A percentile compares a stretch with the other conserved stretches of the same genome.
These are phyloP conservation scores for Clavulina sp. DNA, from an alignment of 768 basidiomycete genomes.

Conservation along the genomic window DNA sequence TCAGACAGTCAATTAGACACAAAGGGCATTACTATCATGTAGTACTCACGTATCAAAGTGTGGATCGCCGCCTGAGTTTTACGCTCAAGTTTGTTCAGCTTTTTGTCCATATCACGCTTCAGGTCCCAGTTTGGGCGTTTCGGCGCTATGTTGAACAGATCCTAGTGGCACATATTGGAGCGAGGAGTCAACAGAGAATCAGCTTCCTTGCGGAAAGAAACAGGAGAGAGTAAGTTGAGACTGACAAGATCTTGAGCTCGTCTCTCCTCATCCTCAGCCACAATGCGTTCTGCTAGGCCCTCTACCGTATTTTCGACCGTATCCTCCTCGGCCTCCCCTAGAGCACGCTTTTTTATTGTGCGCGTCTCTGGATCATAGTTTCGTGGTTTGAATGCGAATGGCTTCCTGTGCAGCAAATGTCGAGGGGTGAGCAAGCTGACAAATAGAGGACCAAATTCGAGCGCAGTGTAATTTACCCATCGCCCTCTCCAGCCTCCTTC, in stretches of 20 bases:
- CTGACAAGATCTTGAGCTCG: slow-evolving; percentile 76
- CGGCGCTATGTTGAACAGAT: slow-evolving; percentile 92
- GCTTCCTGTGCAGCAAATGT: background rate
- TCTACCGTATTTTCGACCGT: slow-evolving; percentile 77
- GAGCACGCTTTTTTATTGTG: slow-evolving; percentile 48
- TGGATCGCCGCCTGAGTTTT: slow-evolving; percentile 87
- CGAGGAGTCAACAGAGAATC: background rate
- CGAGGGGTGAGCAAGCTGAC: background rate
- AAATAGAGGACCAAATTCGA: background rate
- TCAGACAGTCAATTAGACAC: background rate
- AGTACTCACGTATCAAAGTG: slow-evolving; percentile 68
- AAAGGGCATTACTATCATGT: background rate
- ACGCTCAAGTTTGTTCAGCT: slow-evolving; percentile 71
- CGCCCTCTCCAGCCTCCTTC: slow-evolving; percentile 28
- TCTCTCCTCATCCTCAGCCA: slow-evolving; percentile 71
- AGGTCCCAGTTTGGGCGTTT: slow-evolving; percentile 95
- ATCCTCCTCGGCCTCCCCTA: slow-evolving; percentile 42
- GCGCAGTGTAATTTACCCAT: slow-evolving; percentile 8
- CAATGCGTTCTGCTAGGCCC: slow-evolving; percentile 70
- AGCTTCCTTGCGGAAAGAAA: background rate
- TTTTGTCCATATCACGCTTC: slow-evolving; percentile 85
- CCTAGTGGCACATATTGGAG: slow-evolving; percentile 28
- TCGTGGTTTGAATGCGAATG: slow-evolving; percentile 35
- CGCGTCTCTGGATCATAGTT: slow-evolving; percentile 87
- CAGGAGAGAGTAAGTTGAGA: slow-evolving; percentile 6